Evolutionary conservation across 495 filamentous ascomycete genomes (phyloP), one percentile per base, ranked within the genome.

Genomic region (Annulohypoxylon bovei): DNA sequence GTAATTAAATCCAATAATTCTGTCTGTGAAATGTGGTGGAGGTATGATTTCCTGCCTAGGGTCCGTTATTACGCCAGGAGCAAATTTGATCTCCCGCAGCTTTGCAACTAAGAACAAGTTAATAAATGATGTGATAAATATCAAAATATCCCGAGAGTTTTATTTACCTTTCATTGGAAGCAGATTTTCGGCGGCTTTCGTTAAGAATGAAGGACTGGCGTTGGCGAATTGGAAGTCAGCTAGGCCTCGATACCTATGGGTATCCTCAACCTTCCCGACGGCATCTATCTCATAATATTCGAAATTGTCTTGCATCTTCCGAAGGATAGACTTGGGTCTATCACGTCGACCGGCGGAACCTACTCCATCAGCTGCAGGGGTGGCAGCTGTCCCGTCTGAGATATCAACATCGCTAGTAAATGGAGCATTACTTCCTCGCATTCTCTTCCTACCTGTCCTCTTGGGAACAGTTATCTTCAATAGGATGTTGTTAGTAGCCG

Each of bases 401-500:
- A 60, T 37, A 22, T 71, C 55, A 25, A 71, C 40, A 9, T 73
- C 71, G n/a, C 72, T 76, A 12, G 77, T 75, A 71, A 90, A 97
- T 1, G 90, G 90, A 30, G 84, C 91, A 62, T 87, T 71, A 6
- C 88, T 89, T 6, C 92, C 93, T 49, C 88, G 82, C 78, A 93
- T 95, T 30, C 93, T 87, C 76, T 92, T 97, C 46, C 93, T 86
- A 3, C 94, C 93, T 5, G 93, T 96, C 46, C 92, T 82, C 77
- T 91, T 95, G 0, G 96, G 96, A 1, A 97, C 88, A 0, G 91
- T 93, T 47, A 99, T 84, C 79, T 94, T 93, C 23, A 99, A 83
- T 22, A 98, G 83, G 27, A 98, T 76, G 71, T 97, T 95, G 68
- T 91, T 91, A 2, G 93, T 91, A 33, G 83, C 70, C 5, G 88